Conservation (phyloP, 148 eudicot genomes). For the Hydrangea macrophylla region DNA sequence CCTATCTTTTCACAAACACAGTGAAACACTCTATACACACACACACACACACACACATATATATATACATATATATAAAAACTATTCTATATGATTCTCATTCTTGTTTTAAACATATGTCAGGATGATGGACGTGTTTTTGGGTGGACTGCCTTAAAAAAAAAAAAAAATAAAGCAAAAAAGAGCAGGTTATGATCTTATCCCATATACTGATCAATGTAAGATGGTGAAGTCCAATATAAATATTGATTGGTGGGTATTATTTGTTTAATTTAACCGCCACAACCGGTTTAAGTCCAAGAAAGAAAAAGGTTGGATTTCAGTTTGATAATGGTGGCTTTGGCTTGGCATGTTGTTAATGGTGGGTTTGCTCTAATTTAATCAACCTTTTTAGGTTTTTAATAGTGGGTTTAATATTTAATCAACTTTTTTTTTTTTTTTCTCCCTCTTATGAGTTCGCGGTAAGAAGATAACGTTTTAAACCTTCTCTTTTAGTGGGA, state of each 20-base stretch:
- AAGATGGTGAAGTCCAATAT: neutral
- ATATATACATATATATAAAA: neutral
- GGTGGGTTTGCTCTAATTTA: slow-evolving; percentile 9
- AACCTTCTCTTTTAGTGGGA: neutral
- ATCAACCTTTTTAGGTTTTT: neutral
- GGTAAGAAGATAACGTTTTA: neutral
- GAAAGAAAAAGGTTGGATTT: slow-evolving; percentile 1
- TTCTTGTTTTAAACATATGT: neutral
- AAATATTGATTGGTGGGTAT: slow-evolving; percentile 16
- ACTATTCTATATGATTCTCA: neutral
- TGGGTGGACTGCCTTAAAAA: neutral
- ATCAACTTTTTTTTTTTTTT: neutral
- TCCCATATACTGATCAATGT: neutral
- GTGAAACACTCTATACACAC: neutral
- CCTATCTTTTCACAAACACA: neutral
- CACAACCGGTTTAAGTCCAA: neutral
- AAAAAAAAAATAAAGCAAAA: neutral
- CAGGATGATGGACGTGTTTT: neutral
- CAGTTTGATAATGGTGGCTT: neutral
- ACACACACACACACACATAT: neutral
- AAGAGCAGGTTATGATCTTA: slow-evolving; percentile 2
- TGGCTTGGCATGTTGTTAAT: neutral
- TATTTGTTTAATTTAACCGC: neutral
- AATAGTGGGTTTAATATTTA: slow-evolving; percentile 7
- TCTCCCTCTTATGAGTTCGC: neutral